These are phyloP conservation scores for Tothia fuscella DNA, from an alignment of 2,329 filamentous ascomycete genomes.

Conservation along the genomic window DNA sequence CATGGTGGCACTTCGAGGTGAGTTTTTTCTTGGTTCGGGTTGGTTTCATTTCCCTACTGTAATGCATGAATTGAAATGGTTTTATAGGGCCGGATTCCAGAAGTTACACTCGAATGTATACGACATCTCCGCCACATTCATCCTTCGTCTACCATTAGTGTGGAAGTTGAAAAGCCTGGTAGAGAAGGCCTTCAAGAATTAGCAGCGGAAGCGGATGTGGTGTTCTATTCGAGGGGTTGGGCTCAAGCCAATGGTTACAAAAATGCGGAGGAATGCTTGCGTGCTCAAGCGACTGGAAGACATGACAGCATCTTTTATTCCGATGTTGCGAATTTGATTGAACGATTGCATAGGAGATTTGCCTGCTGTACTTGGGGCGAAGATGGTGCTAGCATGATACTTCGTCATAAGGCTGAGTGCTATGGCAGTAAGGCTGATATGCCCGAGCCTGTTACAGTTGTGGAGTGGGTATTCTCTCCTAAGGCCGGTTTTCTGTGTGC, in stretches of 20 bases:
- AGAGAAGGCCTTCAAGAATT: slow-evolving; percentile 47
- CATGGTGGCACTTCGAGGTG: slow-evolving; percentile 65
- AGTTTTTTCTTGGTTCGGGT: too few species aligned
- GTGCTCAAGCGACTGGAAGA: too few species aligned
- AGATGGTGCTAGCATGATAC: slow-evolving; percentile 37
- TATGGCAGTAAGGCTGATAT: too few species aligned
- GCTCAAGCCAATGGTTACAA: slow-evolving; percentile 26
- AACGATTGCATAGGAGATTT: too few species aligned
- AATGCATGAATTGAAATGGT: too few species aligned
- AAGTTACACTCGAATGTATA: slow-evolving; percentile 49
- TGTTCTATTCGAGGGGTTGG: slow-evolving; percentile 65
- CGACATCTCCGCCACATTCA: slow-evolving; percentile 37
- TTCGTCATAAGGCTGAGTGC: slow-evolving; percentile 16
- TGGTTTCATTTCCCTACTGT: too few species aligned
- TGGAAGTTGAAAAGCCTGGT: slow-evolving; percentile 61
- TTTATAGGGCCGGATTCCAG: slow-evolving; percentile 49
- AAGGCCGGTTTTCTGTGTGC: too few species aligned
- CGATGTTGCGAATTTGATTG: too few species aligned
- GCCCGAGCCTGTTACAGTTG: too few species aligned
- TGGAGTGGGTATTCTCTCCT: slow-evolving; percentile 43
- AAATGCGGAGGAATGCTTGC: too few species aligned
- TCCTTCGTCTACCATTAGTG: slow-evolving; percentile 44
- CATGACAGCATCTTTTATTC: too few species aligned
- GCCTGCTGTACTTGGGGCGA: slow-evolving; percentile 52
- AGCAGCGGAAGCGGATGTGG: slow-evolving; percentile 51